Percentiles rank a stretch among this genome's conserved stretches.
These are phyloP conservation scores for Pachysandra terminalis DNA, from an alignment of 164 flowering plant genomes.

Conservation along the genomic window DNA sequence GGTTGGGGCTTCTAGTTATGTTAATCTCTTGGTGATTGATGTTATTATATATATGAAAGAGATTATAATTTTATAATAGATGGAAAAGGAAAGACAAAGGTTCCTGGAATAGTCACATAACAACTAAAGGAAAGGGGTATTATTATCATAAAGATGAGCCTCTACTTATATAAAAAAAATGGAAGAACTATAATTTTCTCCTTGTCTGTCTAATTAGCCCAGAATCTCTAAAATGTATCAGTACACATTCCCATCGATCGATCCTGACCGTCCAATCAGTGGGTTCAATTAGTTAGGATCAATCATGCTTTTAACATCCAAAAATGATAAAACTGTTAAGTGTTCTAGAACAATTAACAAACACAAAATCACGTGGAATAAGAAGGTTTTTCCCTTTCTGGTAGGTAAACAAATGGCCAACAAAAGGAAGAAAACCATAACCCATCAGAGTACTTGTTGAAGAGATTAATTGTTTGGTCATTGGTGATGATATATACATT, in stretches of 20 bases:
- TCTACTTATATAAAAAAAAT: constrained; percentile 18
- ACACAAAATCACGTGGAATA: neutral
- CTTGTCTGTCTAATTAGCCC: constrained; percentile 45
- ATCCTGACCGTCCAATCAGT: neutral
- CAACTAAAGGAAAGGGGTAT: constrained; percentile 24
- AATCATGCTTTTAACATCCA: neutral
- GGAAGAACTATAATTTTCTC: constrained; percentile 33
- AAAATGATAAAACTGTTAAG: no score
- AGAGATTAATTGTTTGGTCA: no score
- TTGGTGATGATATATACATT: no score
- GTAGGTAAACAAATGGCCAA: constrained; percentile 31
- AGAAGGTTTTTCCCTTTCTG: constrained; percentile 10
- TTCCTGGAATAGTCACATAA: constrained; percentile 14
- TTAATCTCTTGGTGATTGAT: neutral
- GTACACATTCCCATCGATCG: neutral
- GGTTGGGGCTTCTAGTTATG: neutral
- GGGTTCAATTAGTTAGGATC: neutral
- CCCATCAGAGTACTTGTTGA: no score
- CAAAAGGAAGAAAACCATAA: neutral
- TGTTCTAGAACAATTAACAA: no score
- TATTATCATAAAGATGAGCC: constrained; percentile 15
- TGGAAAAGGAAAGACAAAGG: constrained; percentile 43
- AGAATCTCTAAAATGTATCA: constrained; percentile 37
- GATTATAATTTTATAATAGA: constrained; percentile 24
- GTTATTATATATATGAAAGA: constrained; percentile 6